Evolutionary conservation across 2,329 filamentous ascomycete species (phyloP).

Genomic region (Talaromyces pinophilus): DNA sequence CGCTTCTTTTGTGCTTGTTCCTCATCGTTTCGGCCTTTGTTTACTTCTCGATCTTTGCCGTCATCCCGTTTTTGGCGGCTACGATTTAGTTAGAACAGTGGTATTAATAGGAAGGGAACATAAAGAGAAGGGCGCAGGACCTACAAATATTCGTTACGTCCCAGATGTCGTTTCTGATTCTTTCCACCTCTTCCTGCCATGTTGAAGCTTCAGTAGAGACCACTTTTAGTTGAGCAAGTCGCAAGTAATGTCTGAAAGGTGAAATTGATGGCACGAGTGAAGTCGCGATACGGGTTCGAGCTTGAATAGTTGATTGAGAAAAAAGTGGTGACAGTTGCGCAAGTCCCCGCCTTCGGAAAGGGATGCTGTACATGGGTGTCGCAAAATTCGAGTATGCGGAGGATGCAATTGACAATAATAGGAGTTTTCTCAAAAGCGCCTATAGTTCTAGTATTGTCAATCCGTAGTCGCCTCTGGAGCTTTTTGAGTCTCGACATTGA

Average conservation of each 20-base stretch:
- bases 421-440: too few relatives aligned
- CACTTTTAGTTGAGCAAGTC: not conserved
- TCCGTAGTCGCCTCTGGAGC: not conserved
- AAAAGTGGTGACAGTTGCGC: conserved; percentile 1
- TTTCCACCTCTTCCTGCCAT: conserved; percentile 40
- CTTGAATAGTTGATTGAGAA: not conserved
- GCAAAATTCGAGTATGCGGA: not conserved
- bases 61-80: conserved; percentile 56
- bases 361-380: conserved; percentile 6
- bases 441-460: too few relatives aligned
- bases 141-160: conserved; percentile 66
- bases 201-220: not conserved
- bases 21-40: conserved; percentile 52
- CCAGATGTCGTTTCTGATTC: conserved; percentile 67
- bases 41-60: conserved; percentile 50
- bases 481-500: not conserved
- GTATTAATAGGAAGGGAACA: conserved; percentile 21
- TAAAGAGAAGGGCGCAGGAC: conserved; percentile 27
- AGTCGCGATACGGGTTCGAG: not conserved
- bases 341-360: not conserved
- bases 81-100: conserved; percentile 51
- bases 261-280: not conserved
- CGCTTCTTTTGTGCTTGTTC: conserved; percentile 58
- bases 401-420: too few relatives aligned
- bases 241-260: conserved; percentile 1